phyloP scores from a whole-genome alignment of 2,329 filamentous ascomycete species.

The Scedosporium aurantiacum region DNA sequence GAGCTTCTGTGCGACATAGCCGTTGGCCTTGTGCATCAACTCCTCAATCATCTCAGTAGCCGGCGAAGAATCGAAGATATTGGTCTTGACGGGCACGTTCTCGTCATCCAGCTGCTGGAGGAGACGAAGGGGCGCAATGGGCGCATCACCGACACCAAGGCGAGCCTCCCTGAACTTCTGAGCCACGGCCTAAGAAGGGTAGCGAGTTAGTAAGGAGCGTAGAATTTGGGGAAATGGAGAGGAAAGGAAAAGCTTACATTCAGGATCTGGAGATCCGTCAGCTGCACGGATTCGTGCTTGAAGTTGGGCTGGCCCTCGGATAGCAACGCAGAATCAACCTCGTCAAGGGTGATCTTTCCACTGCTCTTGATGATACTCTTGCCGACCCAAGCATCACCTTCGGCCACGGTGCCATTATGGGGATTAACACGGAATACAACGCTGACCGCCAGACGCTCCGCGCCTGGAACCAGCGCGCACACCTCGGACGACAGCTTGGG shows the following conservation, averaged over 20 bases:
- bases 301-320: slow-evolving; percentile 45
- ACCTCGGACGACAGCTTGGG: slow-evolving; percentile 75
- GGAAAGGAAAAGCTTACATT: slow-evolving; percentile 38
- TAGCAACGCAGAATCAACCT: slow-evolving; percentile 78
- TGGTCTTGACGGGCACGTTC: slow-evolving; percentile 92
- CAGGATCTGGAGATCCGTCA: slow-evolving; percentile 71
- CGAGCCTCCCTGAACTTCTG: slow-evolving; percentile 86
- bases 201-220: slow-evolving; percentile 13
- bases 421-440: slow-evolving; percentile 87
- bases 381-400: slow-evolving; percentile 87
- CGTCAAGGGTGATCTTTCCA: slow-evolving; percentile 72
- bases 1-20: slow-evolving; percentile 77
- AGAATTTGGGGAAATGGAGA: not conserved
- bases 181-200: slow-evolving; percentile 50
- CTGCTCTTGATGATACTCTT: slow-evolving; percentile 88
- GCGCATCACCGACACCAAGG: slow-evolving; percentile 66
- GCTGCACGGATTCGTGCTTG: slow-evolving; percentile 53
- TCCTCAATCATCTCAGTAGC: slow-evolving; percentile 93
- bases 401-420: slow-evolving; percentile 63
- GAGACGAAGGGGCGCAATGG: slow-evolving; percentile 76
- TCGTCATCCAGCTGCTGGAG: slow-evolving; percentile 94
- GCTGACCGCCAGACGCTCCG: slow-evolving; percentile 84
- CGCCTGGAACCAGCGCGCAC: slow-evolving; percentile 74
- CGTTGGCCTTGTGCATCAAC: slow-evolving; percentile 85
- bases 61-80: slow-evolving; percentile 84